Percentiles rank a stretch among this genome's conserved stretches.
These are phyloP conservation scores for Escovopsis sp. DNA, from an alignment of 2,329 filamentous ascomycete genomes.

Conservation along the genomic window DNA sequence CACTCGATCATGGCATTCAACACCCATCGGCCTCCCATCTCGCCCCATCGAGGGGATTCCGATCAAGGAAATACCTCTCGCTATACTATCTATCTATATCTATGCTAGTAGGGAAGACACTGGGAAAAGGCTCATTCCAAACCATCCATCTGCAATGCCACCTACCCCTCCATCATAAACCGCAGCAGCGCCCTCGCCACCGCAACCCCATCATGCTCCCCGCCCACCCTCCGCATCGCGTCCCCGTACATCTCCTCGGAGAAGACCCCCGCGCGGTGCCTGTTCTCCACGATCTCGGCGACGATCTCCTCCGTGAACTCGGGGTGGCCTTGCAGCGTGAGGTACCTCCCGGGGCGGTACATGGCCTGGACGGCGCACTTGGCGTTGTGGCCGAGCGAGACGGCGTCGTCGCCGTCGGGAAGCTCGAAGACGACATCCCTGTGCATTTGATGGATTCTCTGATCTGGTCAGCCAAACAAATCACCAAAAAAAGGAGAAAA, in stretches of 20 bases:
- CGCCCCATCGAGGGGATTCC: too few relatives aligned
- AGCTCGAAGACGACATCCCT: slow-evolving; percentile 26
- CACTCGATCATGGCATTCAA: too few relatives aligned
- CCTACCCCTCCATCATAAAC: slow-evolving; percentile 51
- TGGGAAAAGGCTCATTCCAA: too few relatives aligned
- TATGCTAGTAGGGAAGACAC: too few relatives aligned
- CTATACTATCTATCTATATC: too few relatives aligned
- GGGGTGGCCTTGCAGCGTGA: slow-evolving; percentile 33
- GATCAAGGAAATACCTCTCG: too few relatives aligned
- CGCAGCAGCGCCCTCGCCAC: slow-evolving; percentile 60
- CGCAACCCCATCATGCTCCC: slow-evolving; percentile 63
- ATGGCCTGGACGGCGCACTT: slow-evolving; percentile 28
- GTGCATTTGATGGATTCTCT: slow-evolving; percentile 32
- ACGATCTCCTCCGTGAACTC: slow-evolving; percentile 28
- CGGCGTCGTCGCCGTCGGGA: slow-evolving; percentile 19
- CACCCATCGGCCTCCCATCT: too few relatives aligned
- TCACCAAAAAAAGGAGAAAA: neutral
- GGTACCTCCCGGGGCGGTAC: slow-evolving; percentile 21
- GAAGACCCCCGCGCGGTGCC: slow-evolving; percentile 55
- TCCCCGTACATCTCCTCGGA: slow-evolving; percentile 52
- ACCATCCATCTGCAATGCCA: too few relatives aligned
- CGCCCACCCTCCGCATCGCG: slow-evolving; percentile 47
- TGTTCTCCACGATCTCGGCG: slow-evolving; percentile 24
- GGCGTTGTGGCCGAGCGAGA: slow-evolving; percentile 25
- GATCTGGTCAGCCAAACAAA: slow-evolving; percentile 1